These are phyloP conservation scores for Fusarium sp. DNA, from an alignment of 2,329 filamentous ascomycete species.

Conservation along the genomic window DNA sequence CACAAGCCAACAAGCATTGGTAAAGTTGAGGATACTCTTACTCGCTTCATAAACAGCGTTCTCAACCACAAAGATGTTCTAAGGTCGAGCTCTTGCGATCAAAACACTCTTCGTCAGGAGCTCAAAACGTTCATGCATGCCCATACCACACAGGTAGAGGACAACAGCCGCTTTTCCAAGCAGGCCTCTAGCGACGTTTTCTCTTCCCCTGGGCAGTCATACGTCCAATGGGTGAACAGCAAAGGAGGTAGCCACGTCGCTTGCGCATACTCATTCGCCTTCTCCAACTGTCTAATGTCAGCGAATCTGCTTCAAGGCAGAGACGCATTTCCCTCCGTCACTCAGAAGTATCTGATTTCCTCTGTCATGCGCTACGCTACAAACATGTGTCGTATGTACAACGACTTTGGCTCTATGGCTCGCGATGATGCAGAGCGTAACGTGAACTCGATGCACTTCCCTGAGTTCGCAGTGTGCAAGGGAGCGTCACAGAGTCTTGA, in stretches of 20 bases:
- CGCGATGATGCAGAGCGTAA: background rate
- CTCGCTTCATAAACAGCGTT: background rate
- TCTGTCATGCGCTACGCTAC: background rate
- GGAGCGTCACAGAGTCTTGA: background rate
- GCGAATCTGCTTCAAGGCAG: background rate
- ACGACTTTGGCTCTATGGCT: background rate
- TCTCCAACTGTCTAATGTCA: background rate
- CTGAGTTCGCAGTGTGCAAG: accelerated
- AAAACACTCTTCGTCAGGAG: background rate
- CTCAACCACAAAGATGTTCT: background rate
- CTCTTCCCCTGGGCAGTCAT: background rate
- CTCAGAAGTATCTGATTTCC: background rate
- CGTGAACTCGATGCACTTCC: background rate
- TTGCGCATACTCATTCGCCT: background rate
- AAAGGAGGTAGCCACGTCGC: background rate
- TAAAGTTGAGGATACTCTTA: background rate
- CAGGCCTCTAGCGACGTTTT: background rate
- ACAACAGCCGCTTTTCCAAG: background rate
- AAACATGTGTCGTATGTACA: background rate
- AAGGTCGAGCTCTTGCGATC: background rate
- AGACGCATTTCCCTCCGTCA: background rate
- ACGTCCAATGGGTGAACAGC: background rate
- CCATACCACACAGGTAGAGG: background rate
- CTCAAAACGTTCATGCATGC: background rate
- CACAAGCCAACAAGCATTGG: background rate